phyloP scores from a whole-genome alignment of 495 filamentous ascomycete genomes.

The Cladorrhinum samala region DNA sequence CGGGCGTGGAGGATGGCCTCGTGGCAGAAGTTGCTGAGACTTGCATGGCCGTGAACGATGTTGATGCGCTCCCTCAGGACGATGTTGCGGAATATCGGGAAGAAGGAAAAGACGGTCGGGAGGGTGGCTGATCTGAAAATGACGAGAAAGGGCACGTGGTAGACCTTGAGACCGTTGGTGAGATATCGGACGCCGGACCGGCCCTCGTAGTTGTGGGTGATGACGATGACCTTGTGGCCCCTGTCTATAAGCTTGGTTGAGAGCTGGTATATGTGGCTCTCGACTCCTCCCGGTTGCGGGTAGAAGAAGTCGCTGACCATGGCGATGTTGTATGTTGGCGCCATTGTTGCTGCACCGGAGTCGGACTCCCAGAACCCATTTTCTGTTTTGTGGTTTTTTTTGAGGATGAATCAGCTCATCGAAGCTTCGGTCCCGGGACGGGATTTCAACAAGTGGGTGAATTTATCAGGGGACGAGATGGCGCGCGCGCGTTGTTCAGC shows the following conservation, averaged over 20 bases:
- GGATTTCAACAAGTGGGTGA: too few relatives aligned
- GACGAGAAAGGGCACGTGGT: slow-evolving; percentile 91
- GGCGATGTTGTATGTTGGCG: slow-evolving; percentile 55
- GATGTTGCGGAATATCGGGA: slow-evolving; percentile 94
- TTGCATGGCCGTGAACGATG: slow-evolving; percentile 94
- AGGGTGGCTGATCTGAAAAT: slow-evolving; percentile 94
- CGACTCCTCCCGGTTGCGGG: slow-evolving; percentile 90
- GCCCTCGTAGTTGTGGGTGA: slow-evolving; percentile 92
- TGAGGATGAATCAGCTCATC: too few relatives aligned
- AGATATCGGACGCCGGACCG: slow-evolving; percentile 93
- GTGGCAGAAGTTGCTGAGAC: slow-evolving; percentile 84
- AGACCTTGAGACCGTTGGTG: slow-evolving; percentile 96
- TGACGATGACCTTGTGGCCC: slow-evolving; percentile 95
- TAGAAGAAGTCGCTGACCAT: slow-evolving; percentile 99
- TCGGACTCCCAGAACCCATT: neutral
- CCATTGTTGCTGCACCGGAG: slow-evolving; percentile 37
- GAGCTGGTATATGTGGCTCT: slow-evolving; percentile 97
- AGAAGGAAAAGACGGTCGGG: slow-evolving; percentile 97
- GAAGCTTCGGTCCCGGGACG: too few relatives aligned
- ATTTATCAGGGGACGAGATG: too few relatives aligned
- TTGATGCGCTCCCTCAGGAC: slow-evolving; percentile 88
- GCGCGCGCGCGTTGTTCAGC: neutral
- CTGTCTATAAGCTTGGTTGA: slow-evolving; percentile 94
- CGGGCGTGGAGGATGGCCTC: slow-evolving; percentile 92
- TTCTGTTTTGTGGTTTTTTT: too few relatives aligned